phyloP scores from a whole-genome alignment of 2,329 filamentous ascomycete genomes.

The Beauveria asiatica region DNA sequence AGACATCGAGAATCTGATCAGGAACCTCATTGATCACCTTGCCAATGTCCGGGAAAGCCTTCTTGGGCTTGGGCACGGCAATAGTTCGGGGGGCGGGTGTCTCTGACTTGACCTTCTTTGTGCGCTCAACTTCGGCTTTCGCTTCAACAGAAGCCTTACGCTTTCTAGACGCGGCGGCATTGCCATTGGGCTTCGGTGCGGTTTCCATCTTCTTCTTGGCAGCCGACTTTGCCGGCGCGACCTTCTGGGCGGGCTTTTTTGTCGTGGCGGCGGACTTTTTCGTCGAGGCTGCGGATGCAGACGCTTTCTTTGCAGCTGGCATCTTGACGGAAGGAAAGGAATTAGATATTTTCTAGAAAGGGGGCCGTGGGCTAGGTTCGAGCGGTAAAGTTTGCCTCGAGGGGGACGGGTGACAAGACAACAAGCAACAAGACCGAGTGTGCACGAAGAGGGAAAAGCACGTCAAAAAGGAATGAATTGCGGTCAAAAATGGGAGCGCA shows the following conservation, averaged over 20 bases:
- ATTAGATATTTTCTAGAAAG: background rate
- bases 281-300: background rate
- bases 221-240: constrained; percentile 15
- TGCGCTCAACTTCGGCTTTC: constrained; percentile 16
- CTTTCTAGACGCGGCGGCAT: constrained; percentile 18
- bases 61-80: constrained; percentile 15
- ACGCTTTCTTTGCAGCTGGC: background rate
- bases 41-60: constrained; percentile 38
- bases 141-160: constrained; percentile 17
- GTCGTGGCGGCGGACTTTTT: background rate
- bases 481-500: background rate
- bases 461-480: constrained; percentile 1
- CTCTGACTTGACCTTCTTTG: constrained; percentile 17
- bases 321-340: background rate
- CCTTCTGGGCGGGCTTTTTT: background rate
- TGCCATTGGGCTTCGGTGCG: constrained; percentile 7
- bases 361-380: background rate
- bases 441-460: background rate
- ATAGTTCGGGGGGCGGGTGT: constrained; percentile 11
- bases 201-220: constrained; percentile 15
- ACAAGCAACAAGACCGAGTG: background rate
- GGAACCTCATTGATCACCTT: constrained; percentile 63
- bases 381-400: background rate
- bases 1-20: constrained; percentile 58
- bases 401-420: background rate